Conservation (phyloP, 305 asterid species). For the Andrographis paniculata region DNA sequence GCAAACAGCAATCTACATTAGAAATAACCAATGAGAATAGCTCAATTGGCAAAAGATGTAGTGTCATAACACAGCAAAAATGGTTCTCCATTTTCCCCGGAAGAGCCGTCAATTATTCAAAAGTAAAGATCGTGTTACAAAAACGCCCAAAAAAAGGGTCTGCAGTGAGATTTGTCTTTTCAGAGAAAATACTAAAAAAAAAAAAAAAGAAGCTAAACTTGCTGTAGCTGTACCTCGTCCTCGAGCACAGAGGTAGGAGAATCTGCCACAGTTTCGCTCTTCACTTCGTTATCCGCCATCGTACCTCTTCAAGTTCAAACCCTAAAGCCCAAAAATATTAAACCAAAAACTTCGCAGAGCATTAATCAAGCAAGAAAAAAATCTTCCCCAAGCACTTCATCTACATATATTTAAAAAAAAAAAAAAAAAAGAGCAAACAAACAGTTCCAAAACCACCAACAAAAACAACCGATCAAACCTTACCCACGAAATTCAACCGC, state of each 20-base stretch:
- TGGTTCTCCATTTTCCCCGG: no score
- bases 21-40: no score
- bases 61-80: no score
- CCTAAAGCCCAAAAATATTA: slow-evolving; percentile 12
- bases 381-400: no score
- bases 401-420: no score
- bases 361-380: not conserved
- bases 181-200: not conserved
- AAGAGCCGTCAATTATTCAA: no score
- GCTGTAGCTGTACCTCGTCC: slow-evolving; percentile 49
- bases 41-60: no score
- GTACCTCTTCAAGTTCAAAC: slow-evolving; percentile 28
- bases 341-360: slow-evolving; percentile 1
- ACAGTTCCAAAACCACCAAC: no score
- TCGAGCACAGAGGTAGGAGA: slow-evolving; percentile 96
- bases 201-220: not conserved
- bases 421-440: no score
- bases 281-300: slow-evolving; percentile 49
- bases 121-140: no score
- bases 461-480: slow-evolving; percentile 1
- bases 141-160: no score
- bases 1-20: not conserved
- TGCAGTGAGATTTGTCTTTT: not conserved
- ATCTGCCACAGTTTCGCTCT: slow-evolving; percentile 49
- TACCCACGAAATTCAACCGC: slow-evolving; percentile 4